Base-by-base conservation (phyloP, 1,284 basidiomycete species). In the Cutaneotrichosporon arboriforme region DNA sequence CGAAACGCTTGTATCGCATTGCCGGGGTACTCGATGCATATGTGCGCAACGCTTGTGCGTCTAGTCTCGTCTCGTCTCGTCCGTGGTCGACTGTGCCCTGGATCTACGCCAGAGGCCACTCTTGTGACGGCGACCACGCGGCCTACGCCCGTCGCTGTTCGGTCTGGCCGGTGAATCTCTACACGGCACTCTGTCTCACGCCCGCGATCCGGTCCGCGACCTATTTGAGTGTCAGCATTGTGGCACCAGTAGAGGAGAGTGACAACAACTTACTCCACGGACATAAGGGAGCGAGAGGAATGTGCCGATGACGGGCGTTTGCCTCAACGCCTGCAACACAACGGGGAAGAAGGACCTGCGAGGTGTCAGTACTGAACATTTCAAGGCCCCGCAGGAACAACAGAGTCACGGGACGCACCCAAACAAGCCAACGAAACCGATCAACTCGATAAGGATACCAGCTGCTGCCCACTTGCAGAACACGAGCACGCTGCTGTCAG, bases 321-420 rank as follows among this genome's bases (percentile, higher is more conserved):
- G 96, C 60, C 96, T 81, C 61, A 98, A 77, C 80, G 98, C 97
- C 44, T 90, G 93, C 54, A 99, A 80, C 55, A 98, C 89, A 54
- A 97, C 94, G 5, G 96, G 96, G 84, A 98, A 98, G 81, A 99
- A 99, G 76, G 97, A 94, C 45, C 94, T 98, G 76, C 10, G 26
- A 10, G 5, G 54, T 18, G 37, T 48, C 38, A 48, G 46, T 37
- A 18, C 12, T 38, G 39, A 20, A 34, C 34, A 15, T 38, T 10
- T 3, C 20, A 31, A 26, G 26, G 36, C 20, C 13, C 41, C 22
- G n/a, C 21, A 12, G 21, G 12, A 8, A 9, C 33, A 23, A 13
- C 20, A 14, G 3, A 14, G 41, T 26, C 20, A 31, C 8, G 22
- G 10, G 21, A 79, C 90, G 62, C 70, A 98, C 94, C 94, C 96